phyloP scores from a whole-genome alignment of 176 grass and related monocot species.

The Musa troglodytarum region DNA sequence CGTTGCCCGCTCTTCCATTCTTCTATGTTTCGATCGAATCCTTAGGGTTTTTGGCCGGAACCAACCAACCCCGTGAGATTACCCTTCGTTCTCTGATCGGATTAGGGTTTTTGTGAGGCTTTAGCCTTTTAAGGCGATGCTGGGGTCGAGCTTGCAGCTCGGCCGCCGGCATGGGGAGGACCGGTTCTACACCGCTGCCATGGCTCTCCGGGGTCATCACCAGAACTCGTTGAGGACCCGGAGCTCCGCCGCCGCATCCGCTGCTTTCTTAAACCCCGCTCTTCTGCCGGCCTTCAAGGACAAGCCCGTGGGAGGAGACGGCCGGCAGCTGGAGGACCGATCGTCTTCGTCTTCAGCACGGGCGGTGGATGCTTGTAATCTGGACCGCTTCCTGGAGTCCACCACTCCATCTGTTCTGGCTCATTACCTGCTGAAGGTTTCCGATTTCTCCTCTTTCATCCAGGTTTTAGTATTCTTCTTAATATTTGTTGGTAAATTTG shows the following conservation, averaged over 20 bases:
- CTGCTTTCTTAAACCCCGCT: not conserved
- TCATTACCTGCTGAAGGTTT: conserved; percentile 30
- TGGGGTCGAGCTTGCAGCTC: conserved; percentile 31
- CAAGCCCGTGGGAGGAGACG: not conserved
- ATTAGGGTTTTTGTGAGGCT: not conserved
- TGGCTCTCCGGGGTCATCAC: conserved; percentile 22
- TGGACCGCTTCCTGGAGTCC: conserved; percentile 30
- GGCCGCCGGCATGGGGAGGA: conserved; percentile 18
- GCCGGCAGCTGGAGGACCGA: not conserved
- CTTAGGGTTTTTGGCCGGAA: not conserved
- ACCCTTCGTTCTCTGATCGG: not conserved
- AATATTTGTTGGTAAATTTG: conserved; percentile 8
- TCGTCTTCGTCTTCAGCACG: not conserved
- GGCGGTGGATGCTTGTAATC: conserved; percentile 17
- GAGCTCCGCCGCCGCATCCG: not conserved
- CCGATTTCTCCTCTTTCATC: not conserved
- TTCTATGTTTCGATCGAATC: not conserved
- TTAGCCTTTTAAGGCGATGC: conserved; percentile 12
- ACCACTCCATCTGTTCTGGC: conserved; percentile 30
- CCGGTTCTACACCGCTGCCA: conserved; percentile 29
- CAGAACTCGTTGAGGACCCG: conserved; percentile 7
- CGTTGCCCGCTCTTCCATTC: not conserved
- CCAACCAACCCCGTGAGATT: not conserved
- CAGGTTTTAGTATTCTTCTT: not conserved
- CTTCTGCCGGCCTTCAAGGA: not conserved